phyloP scores from a whole-genome alignment of 2,329 filamentous ascomycete species.

The Aspergillus transmontanensis region DNA sequence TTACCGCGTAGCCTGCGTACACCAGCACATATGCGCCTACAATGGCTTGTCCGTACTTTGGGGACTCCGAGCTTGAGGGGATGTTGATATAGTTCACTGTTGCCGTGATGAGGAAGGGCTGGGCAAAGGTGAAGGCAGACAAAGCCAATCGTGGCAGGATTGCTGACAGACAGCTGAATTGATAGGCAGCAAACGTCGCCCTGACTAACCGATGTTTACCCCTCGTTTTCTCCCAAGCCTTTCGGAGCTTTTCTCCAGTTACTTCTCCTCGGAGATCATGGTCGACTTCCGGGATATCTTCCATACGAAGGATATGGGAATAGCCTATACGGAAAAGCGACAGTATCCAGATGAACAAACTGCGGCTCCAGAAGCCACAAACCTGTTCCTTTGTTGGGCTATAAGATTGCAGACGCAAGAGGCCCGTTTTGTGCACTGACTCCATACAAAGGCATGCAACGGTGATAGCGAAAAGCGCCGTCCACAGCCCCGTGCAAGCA shows the following conservation, averaged over 20 bases:
- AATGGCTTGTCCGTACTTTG: not conserved
- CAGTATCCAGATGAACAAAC: constrained; percentile 54
- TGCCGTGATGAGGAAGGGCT: constrained; percentile 32
- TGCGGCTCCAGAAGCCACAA: constrained; percentile 48
- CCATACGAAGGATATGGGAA: constrained; percentile 39
- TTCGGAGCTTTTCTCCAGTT: not conserved
- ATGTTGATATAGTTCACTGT: constrained; percentile 26
- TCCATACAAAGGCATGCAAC: not conserved
- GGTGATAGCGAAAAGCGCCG: not conserved
- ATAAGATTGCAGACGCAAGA: constrained; percentile 24
- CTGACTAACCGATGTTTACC: not conserved
- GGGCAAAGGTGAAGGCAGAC: constrained; percentile 27
- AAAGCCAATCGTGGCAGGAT: constrained; percentile 26
- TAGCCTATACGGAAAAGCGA: constrained; percentile 49
- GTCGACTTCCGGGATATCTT: not conserved
- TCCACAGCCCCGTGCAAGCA: not conserved
- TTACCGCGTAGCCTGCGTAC: not conserved
- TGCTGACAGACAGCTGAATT: not conserved
- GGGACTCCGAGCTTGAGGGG: not conserved
- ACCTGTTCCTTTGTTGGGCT: constrained; percentile 44
- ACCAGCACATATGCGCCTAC: not conserved
- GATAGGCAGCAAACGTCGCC: constrained; percentile 5
- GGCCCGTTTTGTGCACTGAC: not conserved
- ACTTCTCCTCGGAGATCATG: not conserved
- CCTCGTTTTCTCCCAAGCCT: not conserved